Base-by-base conservation (phyloP, 108 stramenopile genomes). In the Nannochloropsis salina region DNA sequence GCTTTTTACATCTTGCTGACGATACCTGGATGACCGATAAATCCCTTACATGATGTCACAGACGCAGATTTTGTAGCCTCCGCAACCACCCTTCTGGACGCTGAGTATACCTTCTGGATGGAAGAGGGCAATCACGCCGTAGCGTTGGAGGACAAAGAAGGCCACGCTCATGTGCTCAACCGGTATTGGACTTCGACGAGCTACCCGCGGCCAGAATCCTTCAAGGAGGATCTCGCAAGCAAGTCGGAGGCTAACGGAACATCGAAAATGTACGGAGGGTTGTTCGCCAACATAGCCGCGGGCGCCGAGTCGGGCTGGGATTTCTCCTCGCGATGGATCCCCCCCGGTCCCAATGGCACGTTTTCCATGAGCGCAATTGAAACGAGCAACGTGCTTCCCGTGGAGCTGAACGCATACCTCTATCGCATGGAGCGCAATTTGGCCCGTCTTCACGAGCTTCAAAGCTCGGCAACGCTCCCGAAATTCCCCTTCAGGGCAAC, bases 241-340 rank as follows among this genome's bases (percentile, higher is more conserved):
- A 41, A 42, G 10, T 8, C 2, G 2, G 22, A 81, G 18, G 61
- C 81, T 1, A 80, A 47, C 22, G 3, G 83, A 5, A 20, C 0
- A 9, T 15, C 1, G n/a, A 11, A 9, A 44, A 3, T 8, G 31
- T 6, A 41, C 5, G 80, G 41, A 15, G 84, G 22, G 12, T 43
- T 82, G 18, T 92, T 83, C 86, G 83, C 47, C 20, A 84, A 90
- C 51, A 43, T 92, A 2, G 86, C 90, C 3, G 84, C 90, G 5
- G 92, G 83, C 2, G 92, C 92, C 42, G 92, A 92, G 44, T 85
- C 88, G 2, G 92, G 92, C 40, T 92, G 92, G 92, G 92, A 92
- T 44, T 92, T 92, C 82, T 91, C 90, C 81, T 91, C 91, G 21
- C 90, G 92, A 12, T 92, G 92, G 92, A n/a, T 88, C 10, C 31